These are phyloP conservation scores for Talaromyces sp. DNA, from an alignment of 2,329 filamentous ascomycete genomes.

Conservation along the genomic window DNA sequence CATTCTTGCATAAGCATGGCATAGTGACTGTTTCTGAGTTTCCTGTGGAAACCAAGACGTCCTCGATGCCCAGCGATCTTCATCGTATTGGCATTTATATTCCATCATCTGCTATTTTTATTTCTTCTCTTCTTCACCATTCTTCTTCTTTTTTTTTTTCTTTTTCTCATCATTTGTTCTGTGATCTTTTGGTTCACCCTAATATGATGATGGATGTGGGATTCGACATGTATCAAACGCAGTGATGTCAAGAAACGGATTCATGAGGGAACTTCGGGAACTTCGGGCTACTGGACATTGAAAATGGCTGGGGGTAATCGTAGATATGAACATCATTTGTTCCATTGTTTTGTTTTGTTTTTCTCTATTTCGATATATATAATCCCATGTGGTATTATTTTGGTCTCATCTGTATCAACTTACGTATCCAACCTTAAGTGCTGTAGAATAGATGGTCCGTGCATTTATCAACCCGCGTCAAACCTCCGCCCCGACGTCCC, in stretches of 20 bases:
- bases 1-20: slow-evolving; percentile 16
- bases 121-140: slow-evolving; percentile 12
- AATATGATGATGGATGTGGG: slow-evolving; percentile 28
- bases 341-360: slow-evolving; percentile 8
- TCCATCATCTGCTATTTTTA: slow-evolving; percentile 18
- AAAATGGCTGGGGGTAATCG: slow-evolving; percentile 29
- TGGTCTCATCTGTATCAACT: background rate
- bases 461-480: slow-evolving; percentile 16
- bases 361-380: slow-evolving; percentile 1
- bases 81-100: slow-evolving; percentile 18
- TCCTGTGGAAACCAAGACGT: slow-evolving; percentile 6
- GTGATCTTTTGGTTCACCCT: slow-evolving; percentile 26
- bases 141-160: slow-evolving; percentile 12
- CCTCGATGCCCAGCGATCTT: slow-evolving; percentile 21
- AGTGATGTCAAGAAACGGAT: slow-evolving; percentile 31
- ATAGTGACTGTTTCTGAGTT: slow-evolving; percentile 5
- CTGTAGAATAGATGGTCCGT: slow-evolving; percentile 18
- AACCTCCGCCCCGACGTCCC: slow-evolving; percentile 15
- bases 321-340: slow-evolving; percentile 29
- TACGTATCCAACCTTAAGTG: background rate
- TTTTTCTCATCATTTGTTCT: slow-evolving; percentile 30
- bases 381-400: background rate
- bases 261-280: slow-evolving; percentile 28
- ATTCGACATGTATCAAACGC: slow-evolving; percentile 31
- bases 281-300: slow-evolving; percentile 29